These are phyloP conservation scores for Vigna trinervia DNA, from an alignment of 306 rosid species.

Conservation along the genomic window DNA sequence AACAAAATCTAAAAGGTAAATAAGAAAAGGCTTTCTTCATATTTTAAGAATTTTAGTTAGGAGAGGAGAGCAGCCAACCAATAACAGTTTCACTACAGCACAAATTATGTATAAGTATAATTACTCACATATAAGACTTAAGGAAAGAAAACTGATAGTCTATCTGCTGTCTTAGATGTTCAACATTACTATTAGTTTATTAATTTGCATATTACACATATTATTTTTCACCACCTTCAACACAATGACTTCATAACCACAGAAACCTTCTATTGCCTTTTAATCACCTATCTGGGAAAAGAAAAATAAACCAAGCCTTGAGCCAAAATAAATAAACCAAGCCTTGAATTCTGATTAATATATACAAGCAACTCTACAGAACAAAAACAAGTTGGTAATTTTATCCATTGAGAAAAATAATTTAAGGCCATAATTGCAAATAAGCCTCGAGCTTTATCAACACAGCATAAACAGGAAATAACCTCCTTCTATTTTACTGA, in stretches of 20 bases:
- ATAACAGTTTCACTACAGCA: constrained; percentile 33
- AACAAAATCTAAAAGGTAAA: constrained; percentile 17
- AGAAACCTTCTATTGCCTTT: neutral
- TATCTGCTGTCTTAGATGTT: neutral
- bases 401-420: constrained; percentile 27
- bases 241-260: constrained; percentile 8
- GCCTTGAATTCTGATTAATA: constrained; percentile 28
- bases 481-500: constrained; percentile 14
- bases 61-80: constrained; percentile 13
- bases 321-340: constrained; percentile 18
- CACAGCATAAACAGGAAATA: constrained; percentile 10
- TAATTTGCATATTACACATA: constrained; percentile 11
- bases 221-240: constrained; percentile 12
- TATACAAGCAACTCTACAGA: constrained; percentile 34
- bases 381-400: constrained; percentile 27
- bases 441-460: constrained; percentile 19
- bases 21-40: constrained; percentile 26
- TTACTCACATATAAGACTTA: neutral
- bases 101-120: neutral
- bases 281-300: constrained; percentile 12
- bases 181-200: constrained; percentile 12
- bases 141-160: constrained; percentile 32
- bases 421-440: constrained; percentile 23
- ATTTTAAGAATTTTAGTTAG: constrained; percentile 18
- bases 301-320: constrained; percentile 17